Base-by-base conservation (phyloP, 2,329 filamentous ascomycete genomes). In the Penicillium sp. region DNA sequence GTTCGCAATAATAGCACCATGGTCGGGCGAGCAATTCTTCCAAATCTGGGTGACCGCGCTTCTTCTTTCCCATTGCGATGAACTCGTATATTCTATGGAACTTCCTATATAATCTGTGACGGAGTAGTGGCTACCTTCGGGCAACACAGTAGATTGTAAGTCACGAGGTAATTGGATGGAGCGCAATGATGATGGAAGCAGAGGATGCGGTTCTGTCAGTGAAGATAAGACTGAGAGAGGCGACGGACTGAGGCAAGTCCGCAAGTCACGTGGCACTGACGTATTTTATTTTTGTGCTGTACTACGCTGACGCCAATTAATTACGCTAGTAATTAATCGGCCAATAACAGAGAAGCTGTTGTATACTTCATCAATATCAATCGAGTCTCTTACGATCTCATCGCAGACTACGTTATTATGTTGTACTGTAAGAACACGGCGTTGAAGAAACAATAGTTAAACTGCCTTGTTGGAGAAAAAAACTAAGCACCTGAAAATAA, bases 1-100 rank as follows among this genome's bases (percentile, higher is more conserved):
- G 89, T 76, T 99, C 94, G 87, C 94, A 99, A 79, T 99, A 99
- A 77, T 96, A 99, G 79, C 94, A 99, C 92, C 92, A 97, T 50
- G 93, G 89, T 57, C 92, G 88, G 64, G 81, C 79, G 61, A 99
- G 83, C 65, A 96, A 81, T 76, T 97, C 91, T 77, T 97, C 90
- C 64, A 97, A 80, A 66, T 92, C 86, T 61, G 91, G 90, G 69
- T 90, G 87, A 64, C 86, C 85, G 73, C 91, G 89, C 83, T 91
- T 93, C 80, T 94, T 95, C 78, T 96, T 96, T 18, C 51, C 56
- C 56, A 58, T 57, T 49, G 43, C 42, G 49, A 53, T 18, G n/a
- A 35, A 3, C n/a, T 20, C 12, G n/a, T 20, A 18, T 42, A 9
- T 7, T 42, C 6, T 43, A 23, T 21, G n/a, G n/a, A 23, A 21